Evolutionary conservation across 192 early-diverging fungal species (phyloP).

Genomic region (Oehlia diaphana): DNA sequence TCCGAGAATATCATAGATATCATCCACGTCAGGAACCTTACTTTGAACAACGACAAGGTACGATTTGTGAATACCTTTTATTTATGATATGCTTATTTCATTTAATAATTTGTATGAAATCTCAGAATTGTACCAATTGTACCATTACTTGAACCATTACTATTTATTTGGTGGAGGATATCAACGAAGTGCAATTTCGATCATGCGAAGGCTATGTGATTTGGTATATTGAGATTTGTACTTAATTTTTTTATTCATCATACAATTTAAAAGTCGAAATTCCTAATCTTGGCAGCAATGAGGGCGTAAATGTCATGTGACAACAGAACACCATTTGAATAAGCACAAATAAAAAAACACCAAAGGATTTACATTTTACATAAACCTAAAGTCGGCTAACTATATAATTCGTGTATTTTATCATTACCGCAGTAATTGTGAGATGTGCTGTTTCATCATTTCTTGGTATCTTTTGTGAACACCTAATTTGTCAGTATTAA

Average conservation of each 20-base stretch:
- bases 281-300: not conserved
- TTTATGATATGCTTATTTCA: not conserved
- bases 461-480: too few relatives aligned
- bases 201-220: conserved; percentile 25
- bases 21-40: conserved; percentile 30
- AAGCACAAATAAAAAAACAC: not conserved
- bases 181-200: conserved; percentile 8
- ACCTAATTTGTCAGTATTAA: not conserved
- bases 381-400: not conserved
- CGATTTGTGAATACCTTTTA: not conserved
- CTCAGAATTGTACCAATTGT: conserved; percentile 32
- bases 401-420: not conserved
- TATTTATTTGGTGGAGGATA: conserved; percentile 34
- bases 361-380: not conserved
- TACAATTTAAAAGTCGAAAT: not conserved
- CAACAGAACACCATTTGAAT: not conserved
- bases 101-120: not conserved
- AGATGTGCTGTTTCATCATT: too few relatives aligned
- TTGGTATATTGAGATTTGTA: not conserved
- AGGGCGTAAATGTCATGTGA: not conserved
- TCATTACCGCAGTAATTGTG: too few relatives aligned
- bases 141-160: conserved; percentile 38
- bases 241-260: not conserved
- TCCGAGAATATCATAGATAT: conserved; percentile 34
- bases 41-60: conserved; percentile 29